Percentiles rank a stretch among this genome's conserved stretches.
Evolutionary conservation across 208 protist genomes (phyloP).

Genomic region (Trypanosoma platydactyli): DNA sequence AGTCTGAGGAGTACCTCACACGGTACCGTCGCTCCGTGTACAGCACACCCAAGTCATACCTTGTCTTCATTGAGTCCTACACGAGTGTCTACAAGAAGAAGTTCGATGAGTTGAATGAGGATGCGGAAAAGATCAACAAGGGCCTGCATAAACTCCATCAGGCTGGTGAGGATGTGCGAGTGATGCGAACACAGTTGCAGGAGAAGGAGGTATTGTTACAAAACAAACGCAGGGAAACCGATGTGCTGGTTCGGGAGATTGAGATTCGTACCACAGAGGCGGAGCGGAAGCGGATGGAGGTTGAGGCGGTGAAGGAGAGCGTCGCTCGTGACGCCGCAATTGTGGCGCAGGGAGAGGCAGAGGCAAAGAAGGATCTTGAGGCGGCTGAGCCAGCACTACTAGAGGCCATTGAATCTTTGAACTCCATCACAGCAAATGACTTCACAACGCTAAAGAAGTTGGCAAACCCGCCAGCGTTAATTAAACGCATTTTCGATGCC

Average conservation of each 20-base stretch:
- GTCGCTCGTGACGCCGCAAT: constrained; percentile 89
- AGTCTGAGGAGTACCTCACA: constrained; percentile 91
- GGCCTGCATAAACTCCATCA: constrained; percentile 95
- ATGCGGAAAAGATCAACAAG: constrained; percentile 92
- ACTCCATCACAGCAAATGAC: constrained; percentile 92
- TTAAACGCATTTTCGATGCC: constrained; percentile 98
- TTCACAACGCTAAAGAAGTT: constrained; percentile 95
- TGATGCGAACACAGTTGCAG: constrained; percentile 94
- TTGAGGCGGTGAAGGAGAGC: constrained; percentile 92
- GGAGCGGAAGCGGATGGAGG: constrained; percentile 96
- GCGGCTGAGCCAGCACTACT: constrained; percentile 92
- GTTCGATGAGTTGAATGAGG: constrained; percentile 89
- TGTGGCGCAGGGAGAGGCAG: constrained; percentile 90
- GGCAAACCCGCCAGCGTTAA: constrained; percentile 94
- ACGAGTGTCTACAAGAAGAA: constrained; percentile 92
- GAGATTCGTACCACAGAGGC: constrained; percentile 90
- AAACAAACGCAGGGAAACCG: constrained; percentile 92
- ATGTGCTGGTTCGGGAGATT: constrained; percentile 94
- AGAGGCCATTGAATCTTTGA: constrained; percentile 93
- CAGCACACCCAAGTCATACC: constrained; percentile 94
- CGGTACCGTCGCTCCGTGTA: constrained; percentile 92
- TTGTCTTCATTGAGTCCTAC: constrained; percentile 94
- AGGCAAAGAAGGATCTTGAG: constrained; percentile 95
- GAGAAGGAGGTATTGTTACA: constrained; percentile 93
- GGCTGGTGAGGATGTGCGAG: constrained; percentile 92